Conservation (phyloP, 2,329 filamentous ascomycete species). For the Hypoxylon sp. region DNA sequence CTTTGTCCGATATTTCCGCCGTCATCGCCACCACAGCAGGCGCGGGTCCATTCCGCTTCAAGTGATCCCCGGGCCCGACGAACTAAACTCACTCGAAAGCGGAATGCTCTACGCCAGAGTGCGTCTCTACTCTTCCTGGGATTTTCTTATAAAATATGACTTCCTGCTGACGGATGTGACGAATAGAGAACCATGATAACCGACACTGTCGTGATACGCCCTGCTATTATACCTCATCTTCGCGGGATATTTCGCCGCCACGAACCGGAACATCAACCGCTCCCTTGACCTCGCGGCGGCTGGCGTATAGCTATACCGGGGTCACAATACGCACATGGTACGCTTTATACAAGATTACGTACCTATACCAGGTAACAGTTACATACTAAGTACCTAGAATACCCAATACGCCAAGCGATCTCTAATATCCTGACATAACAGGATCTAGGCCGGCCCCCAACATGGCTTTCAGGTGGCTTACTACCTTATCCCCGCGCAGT, state of each 20-base stretch:
- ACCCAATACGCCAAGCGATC: too few relatives aligned
- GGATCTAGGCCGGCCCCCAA: too few relatives aligned
- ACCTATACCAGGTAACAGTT: too few relatives aligned
- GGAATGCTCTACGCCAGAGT: slow-evolving; percentile 17
- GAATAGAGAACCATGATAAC: slow-evolving; percentile 14
- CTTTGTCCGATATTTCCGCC: not conserved
- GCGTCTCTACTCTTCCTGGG: not conserved
- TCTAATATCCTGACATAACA: too few relatives aligned
- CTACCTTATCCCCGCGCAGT: too few relatives aligned
- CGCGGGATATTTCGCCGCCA: not conserved
- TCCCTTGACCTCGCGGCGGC: too few relatives aligned
- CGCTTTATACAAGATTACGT: too few relatives aligned
- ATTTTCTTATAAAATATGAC: not conserved
- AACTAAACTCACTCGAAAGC: slow-evolving; percentile 6
- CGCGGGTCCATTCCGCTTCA: not conserved
- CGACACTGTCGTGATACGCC: slow-evolving; percentile 14
- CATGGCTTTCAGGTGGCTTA: too few relatives aligned
- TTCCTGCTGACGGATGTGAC: not conserved
- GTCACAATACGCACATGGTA: too few relatives aligned
- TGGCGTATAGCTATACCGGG: too few relatives aligned
- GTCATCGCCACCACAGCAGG: not conserved
- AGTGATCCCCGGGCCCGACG: not conserved
- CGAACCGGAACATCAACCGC: not conserved
- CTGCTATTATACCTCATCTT: not conserved
- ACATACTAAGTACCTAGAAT: too few relatives aligned